Evolutionary conservation across 345 rosid genomes (phyloP).

Genomic region (Salix exigua): DNA sequence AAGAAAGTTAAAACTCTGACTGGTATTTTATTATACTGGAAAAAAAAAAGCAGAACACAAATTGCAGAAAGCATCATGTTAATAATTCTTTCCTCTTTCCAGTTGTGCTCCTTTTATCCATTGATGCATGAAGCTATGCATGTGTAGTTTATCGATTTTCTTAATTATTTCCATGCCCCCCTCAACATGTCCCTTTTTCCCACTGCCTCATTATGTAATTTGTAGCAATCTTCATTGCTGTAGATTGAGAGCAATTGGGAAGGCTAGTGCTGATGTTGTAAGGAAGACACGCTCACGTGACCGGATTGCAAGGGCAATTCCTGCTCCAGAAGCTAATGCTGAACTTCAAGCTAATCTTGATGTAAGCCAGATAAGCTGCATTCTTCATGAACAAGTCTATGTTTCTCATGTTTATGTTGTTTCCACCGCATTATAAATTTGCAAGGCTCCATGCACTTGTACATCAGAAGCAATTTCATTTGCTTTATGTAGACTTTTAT

Average conservation of each 20-base stretch:
- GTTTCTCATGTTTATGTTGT: background rate
- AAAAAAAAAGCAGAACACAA: background rate
- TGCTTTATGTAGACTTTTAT: background rate
- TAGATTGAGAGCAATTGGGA: constrained; percentile 28
- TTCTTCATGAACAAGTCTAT: constrained; percentile 3
- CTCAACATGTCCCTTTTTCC: background rate
- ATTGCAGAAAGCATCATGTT: background rate
- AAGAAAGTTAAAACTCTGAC: no score
- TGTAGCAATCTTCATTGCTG: background rate
- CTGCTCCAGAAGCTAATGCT: constrained; percentile 31
- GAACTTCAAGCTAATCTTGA: constrained; percentile 35
- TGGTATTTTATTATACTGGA: background rate
- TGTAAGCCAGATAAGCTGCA: constrained; percentile 27
- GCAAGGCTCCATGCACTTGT: background rate
- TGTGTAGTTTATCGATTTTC: background rate
- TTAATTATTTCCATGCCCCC: no score
- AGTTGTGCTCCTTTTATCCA: background rate
- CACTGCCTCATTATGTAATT: background rate
- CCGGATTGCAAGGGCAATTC: constrained; percentile 23
- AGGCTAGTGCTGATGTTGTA: constrained; percentile 21
- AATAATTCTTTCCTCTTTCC: background rate
- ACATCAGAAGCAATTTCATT: background rate
- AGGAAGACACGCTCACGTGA: constrained; percentile 26
- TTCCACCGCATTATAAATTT: background rate
- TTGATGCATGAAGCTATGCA: background rate